Base-by-base conservation (phyloP, 1,284 basidiomycete genomes). In the Trichosporon coremiiforme region DNA sequence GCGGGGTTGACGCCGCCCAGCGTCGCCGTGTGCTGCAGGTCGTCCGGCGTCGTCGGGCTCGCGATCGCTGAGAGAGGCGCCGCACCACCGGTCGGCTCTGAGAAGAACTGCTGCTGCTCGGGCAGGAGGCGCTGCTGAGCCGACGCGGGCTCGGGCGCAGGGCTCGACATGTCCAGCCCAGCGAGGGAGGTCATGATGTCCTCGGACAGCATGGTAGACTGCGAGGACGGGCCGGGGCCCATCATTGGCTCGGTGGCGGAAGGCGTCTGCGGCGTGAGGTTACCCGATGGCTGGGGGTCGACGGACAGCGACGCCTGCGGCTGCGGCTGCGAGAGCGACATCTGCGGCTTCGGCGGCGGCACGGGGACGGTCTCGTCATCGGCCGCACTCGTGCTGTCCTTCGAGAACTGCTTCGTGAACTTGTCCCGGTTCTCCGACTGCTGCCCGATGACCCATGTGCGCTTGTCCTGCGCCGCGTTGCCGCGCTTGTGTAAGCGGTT, bases 361-460 rank as follows among this genome's bases (percentile, higher is more conserved):
- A 65, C 33, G 3, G 72, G 70, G n/a, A 55, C 62, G 7, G 66
- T 45, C 25, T 67, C 69, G n/a, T 45, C 55, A 17, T 41, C 57
- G 6, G 17, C 22, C 13, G 45, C 41, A 12, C 38, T 17, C 38
- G 50, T 41, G 38, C 36, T 41, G 36, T 22, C 63, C 66, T 83
- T 81, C 22, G 83, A 79, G 71, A 86, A 84, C 62, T 78, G 84
- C 76, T 85, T 85, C 57, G 29, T 7, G 77, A 85, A 85, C 53
- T 90, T 87, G 68, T 90, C 85, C 68, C 91, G 83, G 77, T 96
- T 97, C 62, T 92, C 90, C 74, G 95, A 93, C 82, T 93, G 94
- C 35, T 94, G 93, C 4, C 95, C 95, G 77, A 97, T 94, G 69
- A 96, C 86, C 95, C 96, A 98, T 1, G 92, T 96, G 64, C 95